Base-by-base conservation (phyloP, 306 rosid species). In the Alnus rubra region DNA sequence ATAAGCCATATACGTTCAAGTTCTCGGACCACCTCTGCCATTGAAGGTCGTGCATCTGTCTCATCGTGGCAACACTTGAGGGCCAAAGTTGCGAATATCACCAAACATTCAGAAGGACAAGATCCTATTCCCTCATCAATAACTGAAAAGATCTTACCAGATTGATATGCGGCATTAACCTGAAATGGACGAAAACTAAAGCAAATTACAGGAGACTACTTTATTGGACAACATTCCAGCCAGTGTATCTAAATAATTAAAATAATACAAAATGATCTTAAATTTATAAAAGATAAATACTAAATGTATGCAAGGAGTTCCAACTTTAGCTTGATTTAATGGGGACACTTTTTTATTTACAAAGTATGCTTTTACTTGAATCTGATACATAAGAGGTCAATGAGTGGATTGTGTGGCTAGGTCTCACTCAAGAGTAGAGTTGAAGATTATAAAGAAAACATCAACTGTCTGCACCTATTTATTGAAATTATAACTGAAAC, bases 11-110 rank as follows among this genome's bases (percentile, higher is more conserved):
- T 84, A 74, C 79, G 88, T 64, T 96, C 98, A 0, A 96, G 98
- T 84, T 87, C 93, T 48, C 97, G 87, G 73, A 88, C 97, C 19
- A 93, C 98, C 74, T 93, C 94, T 23, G 84, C 85, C 94, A 93
- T 93, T 65, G 83, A 89, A 67, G 99, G 98, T 35, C 99, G 87
- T 2, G 86, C 87, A 78, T 93, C 93, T 11, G 99, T 85, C 44
- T 91, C 94, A 0, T 96, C 94, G 37, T 84, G 71, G 77, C 93
- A 83, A 70, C 98, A 96, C 85, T 82, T 91, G 18, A 96, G 67
- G 60, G 98, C 98, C 86, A 96, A 76, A 9, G 74, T 78, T 81
- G 88, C 62, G 56, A 96, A 86, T 82, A 72, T 96, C 81, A 87
- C 93, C 73, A 93, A 88, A 28, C 88, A 87, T 75, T 93, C 93